Percentiles rank a stretch among this genome's conserved stretches.
Conservation (phyloP, 768 basidiomycete genomes). For the Boletus speciosus region DNA sequence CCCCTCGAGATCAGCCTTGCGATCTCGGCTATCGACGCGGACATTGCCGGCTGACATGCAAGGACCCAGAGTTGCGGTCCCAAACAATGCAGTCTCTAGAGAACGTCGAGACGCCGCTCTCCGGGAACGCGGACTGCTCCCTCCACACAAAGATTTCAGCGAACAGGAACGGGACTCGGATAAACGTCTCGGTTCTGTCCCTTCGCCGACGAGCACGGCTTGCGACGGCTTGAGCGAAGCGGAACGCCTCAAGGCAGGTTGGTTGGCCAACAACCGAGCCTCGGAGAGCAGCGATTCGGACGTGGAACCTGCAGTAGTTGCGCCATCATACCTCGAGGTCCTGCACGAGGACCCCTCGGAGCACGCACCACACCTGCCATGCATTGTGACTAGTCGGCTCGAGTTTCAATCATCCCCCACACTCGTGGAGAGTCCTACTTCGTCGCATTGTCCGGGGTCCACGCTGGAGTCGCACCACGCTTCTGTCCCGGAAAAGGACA, state of each 20-base stretch:
- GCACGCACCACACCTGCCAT: conserved; percentile 11
- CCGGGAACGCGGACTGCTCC: conserved; percentile 56
- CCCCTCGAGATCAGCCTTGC: conserved; percentile 9
- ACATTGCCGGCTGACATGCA: conserved; percentile 3
- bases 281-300: conserved; percentile 27
- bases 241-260: conserved; percentile 49
- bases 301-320: conserved; percentile 9
- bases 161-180: conserved; percentile 41
- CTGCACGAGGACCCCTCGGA: conserved; percentile 29
- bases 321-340: conserved; percentile 22
- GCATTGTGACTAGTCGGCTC: conserved; percentile 21
- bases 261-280: conserved; percentile 42
- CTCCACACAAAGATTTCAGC: conserved; percentile 39
- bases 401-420: conserved; percentile 3
- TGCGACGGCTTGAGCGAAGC: conserved; percentile 40
- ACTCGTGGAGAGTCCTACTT: conserved; percentile 23
- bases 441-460: conserved; percentile 18
- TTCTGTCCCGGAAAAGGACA: conserved; percentile 14
- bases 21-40: conserved; percentile 13
- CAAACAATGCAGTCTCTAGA: conserved; percentile 23
- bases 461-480: conserved; percentile 5
- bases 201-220: conserved; percentile 23
- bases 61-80: not conserved
- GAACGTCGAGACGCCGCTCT: conserved; percentile 48
- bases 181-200: conserved; percentile 38